phyloP scores from a whole-genome alignment of 441 rosid genomes.

The Erodium moschatum region DNA sequence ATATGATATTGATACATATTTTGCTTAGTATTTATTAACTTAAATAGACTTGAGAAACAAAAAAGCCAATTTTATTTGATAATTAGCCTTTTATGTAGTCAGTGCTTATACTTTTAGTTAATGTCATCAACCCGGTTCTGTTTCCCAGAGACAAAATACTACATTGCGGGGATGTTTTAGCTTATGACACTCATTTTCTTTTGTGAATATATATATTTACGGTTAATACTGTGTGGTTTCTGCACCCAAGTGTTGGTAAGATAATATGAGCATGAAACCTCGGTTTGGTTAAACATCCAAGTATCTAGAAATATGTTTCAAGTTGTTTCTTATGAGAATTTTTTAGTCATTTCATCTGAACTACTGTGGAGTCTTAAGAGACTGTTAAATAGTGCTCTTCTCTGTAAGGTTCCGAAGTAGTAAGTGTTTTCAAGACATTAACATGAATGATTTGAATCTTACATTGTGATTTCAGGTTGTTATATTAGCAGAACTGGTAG shows the following conservation, averaged over 20 bases:
- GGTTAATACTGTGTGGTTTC: not conserved
- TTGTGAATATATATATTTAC: not conserved
- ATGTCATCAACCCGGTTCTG: not conserved
- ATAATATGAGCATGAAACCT: not conserved
- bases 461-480: constrained; percentile 38
- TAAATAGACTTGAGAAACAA: not conserved
- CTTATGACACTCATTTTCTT: not conserved
- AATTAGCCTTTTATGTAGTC: no score
- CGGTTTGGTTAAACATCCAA: not conserved
- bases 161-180: not conserved
- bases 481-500: constrained; percentile 45
- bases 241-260: not conserved
- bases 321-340: not conserved
- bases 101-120: not conserved
- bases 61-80: no score
- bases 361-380: no score
- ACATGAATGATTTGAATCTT: no score
- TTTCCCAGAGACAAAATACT: no score
- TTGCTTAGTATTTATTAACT: not conserved
- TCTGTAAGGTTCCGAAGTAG: no score
- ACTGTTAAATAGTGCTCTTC: no score
- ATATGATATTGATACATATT: not conserved
- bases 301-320: not conserved
- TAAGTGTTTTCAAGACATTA: no score
- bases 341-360: no score